Evolutionary conservation across 805 yeast genomes (phyloP), one percentile per base, ranked within the genome.

Genomic region (Yamadazyma phyllophila): DNA sequence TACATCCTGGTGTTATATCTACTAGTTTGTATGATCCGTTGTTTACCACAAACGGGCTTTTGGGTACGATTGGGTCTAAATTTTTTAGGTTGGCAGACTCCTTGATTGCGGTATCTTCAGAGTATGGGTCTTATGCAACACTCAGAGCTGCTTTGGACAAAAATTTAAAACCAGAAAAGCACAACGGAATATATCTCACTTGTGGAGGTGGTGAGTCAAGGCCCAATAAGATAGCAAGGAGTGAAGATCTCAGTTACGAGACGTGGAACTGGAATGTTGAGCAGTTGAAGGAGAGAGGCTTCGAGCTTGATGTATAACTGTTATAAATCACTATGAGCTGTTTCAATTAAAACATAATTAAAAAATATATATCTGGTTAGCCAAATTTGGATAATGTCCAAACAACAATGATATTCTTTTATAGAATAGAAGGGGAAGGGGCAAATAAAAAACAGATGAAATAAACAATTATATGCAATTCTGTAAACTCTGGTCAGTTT

Each of bases 401-500:
- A n/a, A n/a, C n/a, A n/a, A n/a, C n/a, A n/a, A n/a, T n/a, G n/a
- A n/a, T n/a, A n/a, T n/a, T n/a, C n/a, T n/a, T n/a, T n/a, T 31
- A 20, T 20, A 3, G 6, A 20, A 20, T 20, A 20, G 24, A 20
- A 20, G 24, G 6, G 24, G 6, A 20, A 20, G 24, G 6, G 24
- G 32, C 13, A 29, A 29, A 12, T 7, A 29, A 29, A 13, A 29
- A 7, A 7, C 32, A 3, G 7, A 29, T 4, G 13, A 12, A 29
- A 29, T 7, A 13, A 4, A 20, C 24, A 20, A 20, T 20, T 24
- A 73, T 71, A 68, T 87, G 41, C 76, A 66, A 91, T 89, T 73
- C 85, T 82, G 68, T 85, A 72, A 61, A 92, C 80, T 79, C 96
- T 88, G 60, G 96, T 82, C 60, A 88, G 82, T 63, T 26, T 38